Conservation (phyloP, 73 alveolate species). For the Stentor roeselii region DNA sequence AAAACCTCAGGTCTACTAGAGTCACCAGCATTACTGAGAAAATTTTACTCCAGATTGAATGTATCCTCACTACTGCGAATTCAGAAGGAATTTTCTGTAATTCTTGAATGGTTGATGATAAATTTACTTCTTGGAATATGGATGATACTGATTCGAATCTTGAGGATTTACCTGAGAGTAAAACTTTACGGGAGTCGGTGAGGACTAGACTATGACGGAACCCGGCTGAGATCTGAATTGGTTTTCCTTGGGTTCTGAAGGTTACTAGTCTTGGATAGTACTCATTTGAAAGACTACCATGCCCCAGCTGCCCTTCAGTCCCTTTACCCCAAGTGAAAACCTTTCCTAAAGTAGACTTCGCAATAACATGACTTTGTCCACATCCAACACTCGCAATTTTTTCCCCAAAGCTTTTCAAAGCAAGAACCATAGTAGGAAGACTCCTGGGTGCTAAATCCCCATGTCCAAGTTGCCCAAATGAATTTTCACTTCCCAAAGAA, state of each 20-base stretch:
- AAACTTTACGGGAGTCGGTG: conserved; percentile 68
- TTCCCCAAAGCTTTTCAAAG: conserved; percentile 70
- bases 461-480: conserved; percentile 87
- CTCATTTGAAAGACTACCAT: conserved; percentile 68
- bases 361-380: conserved; percentile 95
- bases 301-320: conserved; percentile 94
- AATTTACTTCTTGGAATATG: conserved; percentile 63
- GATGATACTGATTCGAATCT: conserved; percentile 44
- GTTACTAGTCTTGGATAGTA: conserved; percentile 74
- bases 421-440: conserved; percentile 65
- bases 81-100: conserved; percentile 65
- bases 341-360: conserved; percentile 89
- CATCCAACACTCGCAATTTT: conserved; percentile 90
- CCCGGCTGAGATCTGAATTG: conserved; percentile 85
- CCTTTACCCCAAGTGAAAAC: conserved; percentile 99
- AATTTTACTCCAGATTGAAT: conserved; percentile 76
- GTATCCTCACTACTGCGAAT: conserved; percentile 74
- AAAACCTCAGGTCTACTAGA: conserved; percentile 73
- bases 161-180: conserved; percentile 82
- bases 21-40: conserved; percentile 66
- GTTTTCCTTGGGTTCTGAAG: conserved; percentile 77
- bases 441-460: conserved; percentile 83
- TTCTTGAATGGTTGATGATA: conserved; percentile 73
- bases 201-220: conserved; percentile 68
- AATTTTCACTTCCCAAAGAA: conserved; percentile 86